Base-by-base conservation (phyloP, 2,329 filamentous ascomycete genomes). In the Aureobasidium sp. region DNA sequence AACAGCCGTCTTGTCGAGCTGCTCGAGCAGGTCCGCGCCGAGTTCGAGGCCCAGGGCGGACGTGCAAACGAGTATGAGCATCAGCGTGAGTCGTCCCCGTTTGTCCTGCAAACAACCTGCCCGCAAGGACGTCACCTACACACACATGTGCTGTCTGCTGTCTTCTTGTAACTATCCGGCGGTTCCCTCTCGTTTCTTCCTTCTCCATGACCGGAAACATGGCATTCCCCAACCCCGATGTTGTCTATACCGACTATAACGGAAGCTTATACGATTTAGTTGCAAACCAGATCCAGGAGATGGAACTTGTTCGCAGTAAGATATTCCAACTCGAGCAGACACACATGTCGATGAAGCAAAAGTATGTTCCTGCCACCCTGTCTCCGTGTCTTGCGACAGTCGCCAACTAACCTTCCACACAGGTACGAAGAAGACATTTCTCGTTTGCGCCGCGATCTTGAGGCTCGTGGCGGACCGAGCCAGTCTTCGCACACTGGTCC, bases 341-440 rank as follows among this genome's bases (percentile, higher is more conserved):
- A 53, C 94, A 97, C 71, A 83, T 93, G 69, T 85, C 84, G 59
- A 86, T 97, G 71, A 97, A 97, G 80, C 83, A 87, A 75, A 96
- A 97, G 93, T 97, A 81, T 73, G 87, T 77, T 44, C 3, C 32
- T 15, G 32, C 6, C n/a, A 30, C 10, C 21, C 11, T 34, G 27
- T n/a, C 4, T 13, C 29, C 6, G 21, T 25, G 30, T 15, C n/a
- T 58, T 10, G 34, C 25, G 21, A 50, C 16, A 8, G 34, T 7
- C 7, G 32, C 15, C 39, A 53, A 34, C 60, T 58, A 44, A 67
- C 72, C 53, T 63, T 37, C 4, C 53, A 36, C 36, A 7, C 69
- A 97, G 93, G 72, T 97, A 97, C 72, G 94, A 99, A 72, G 91
- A 96, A 67, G 91, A 97, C 72, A 89, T 97, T 64, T 81, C 83